Conservation (phyloP, 2,329 filamentous ascomycete genomes). For the Sordariomycetes sp. region DNA sequence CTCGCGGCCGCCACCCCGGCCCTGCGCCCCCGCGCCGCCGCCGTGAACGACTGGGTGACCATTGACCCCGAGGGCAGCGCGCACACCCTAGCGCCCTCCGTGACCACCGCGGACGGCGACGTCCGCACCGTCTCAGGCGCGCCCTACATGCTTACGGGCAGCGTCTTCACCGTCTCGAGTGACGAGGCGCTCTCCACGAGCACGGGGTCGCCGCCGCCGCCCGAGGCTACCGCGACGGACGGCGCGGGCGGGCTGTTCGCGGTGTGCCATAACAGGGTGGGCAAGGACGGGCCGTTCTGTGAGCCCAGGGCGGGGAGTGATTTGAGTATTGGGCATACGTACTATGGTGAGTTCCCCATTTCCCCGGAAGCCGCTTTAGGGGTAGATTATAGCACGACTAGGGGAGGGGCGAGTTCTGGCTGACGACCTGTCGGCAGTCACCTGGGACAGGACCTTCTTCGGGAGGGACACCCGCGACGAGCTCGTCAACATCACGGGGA, state of each 20-base stretch:
- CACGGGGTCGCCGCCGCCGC: slow-evolving; percentile 19
- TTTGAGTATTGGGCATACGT: slow-evolving; percentile 17
- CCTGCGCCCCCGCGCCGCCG: slow-evolving; percentile 1
- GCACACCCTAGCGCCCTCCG: slow-evolving; percentile 16
- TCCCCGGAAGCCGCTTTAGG: neutral
- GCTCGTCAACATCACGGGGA: slow-evolving; percentile 10
- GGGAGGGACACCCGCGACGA: slow-evolving; percentile 8
- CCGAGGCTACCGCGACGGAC: slow-evolving; percentile 14
- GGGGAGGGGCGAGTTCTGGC: neutral
- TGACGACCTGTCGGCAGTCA: slow-evolving; percentile 13
- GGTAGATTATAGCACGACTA: no score
- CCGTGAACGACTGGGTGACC: slow-evolving; percentile 17
- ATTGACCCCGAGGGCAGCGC: slow-evolving; percentile 16
- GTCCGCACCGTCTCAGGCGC: slow-evolving; percentile 16
- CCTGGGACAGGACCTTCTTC: slow-evolving; percentile 19
- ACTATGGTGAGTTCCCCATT: slow-evolving; percentile 17
- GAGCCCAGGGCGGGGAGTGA: slow-evolving; percentile 16
- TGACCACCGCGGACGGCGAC: slow-evolving; percentile 14
- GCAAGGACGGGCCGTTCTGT: slow-evolving; percentile 19
- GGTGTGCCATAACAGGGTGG: slow-evolving; percentile 15
- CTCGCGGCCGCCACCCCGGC: slow-evolving; percentile 6
- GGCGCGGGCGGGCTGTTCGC: slow-evolving; percentile 17
- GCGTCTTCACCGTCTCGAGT: slow-evolving; percentile 18
- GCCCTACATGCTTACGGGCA: slow-evolving; percentile 16
- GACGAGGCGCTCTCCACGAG: slow-evolving; percentile 13